These are phyloP conservation scores for Populus ilicifolia DNA, from an alignment of 345 rosid species.

Conservation along the genomic window DNA sequence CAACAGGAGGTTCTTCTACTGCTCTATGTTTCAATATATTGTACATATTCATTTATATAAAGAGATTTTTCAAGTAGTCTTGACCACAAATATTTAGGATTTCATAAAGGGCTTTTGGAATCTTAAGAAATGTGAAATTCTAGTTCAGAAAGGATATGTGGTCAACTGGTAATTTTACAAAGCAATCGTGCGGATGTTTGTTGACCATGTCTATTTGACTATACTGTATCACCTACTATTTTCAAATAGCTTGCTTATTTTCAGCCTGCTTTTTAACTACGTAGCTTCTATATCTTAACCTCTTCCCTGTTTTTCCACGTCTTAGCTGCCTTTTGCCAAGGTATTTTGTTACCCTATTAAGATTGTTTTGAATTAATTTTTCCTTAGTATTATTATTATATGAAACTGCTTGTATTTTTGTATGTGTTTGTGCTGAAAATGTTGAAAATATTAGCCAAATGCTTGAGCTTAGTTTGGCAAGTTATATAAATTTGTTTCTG, in stretches of 20 bases:
- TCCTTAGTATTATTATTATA: not conserved
- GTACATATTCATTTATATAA: not conserved
- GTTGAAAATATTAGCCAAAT: not conserved
- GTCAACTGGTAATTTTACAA: not conserved
- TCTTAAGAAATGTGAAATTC: not conserved
- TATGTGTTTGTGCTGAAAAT: not conserved
- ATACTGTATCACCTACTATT: not conserved
- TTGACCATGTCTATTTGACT: not conserved
- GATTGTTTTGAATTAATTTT: not conserved
- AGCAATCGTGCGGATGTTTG: not conserved
- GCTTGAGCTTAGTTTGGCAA: not conserved
- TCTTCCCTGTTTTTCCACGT: not conserved
- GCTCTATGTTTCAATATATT: not conserved
- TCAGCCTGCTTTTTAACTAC: not conserved
- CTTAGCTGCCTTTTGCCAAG: not conserved
- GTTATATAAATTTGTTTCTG: not conserved
- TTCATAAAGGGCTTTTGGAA: not conserved
- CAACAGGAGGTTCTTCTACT: constrained; percentile 62
- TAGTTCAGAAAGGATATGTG: not conserved
- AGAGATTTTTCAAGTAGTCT: not conserved
- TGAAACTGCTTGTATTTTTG: not conserved
- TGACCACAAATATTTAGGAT: not conserved
- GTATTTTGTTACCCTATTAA: not conserved
- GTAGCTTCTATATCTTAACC: not conserved
- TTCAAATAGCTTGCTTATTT: not conserved